A percentile compares a stretch with the other conserved stretches of the same genome.
Evolutionary conservation across 306 rosid species (phyloP).

Genomic region (Pyrus bretschneideri): DNA sequence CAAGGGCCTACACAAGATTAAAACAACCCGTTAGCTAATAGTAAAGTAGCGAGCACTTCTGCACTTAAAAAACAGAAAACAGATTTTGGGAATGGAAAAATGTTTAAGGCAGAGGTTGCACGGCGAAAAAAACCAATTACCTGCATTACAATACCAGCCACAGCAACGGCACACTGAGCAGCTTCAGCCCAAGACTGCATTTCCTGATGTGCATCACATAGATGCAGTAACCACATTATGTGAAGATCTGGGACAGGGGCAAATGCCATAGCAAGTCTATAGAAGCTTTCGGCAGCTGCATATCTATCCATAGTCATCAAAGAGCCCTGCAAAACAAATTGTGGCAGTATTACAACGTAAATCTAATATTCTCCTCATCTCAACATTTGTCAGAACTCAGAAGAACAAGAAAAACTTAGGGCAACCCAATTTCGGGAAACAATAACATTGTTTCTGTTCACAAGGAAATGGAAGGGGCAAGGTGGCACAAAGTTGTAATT

Average conservation of each 20-base stretch:
- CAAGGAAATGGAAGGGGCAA: background rate
- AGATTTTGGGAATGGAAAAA: background rate
- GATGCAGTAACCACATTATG: slow-evolving; percentile 98
- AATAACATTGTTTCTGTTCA: background rate
- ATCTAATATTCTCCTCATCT: slow-evolving; percentile 3
- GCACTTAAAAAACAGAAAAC: background rate
- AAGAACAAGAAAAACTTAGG: background rate
- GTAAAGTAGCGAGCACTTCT: background rate
- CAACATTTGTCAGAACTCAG: background rate
- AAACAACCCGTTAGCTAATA: background rate
- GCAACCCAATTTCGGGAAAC: background rate
- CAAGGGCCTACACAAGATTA: slow-evolving; percentile 69
- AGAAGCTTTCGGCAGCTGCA: slow-evolving; percentile 91
- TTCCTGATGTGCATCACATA: slow-evolving; percentile 98
- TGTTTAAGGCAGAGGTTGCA: background rate
- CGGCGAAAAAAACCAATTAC: slow-evolving; percentile 25
- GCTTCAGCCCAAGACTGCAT: slow-evolving; percentile 99
- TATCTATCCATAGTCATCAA: slow-evolving; percentile 91
- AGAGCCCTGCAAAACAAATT: slow-evolving; percentile 51
- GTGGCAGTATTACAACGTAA: background rate
- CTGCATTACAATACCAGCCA: slow-evolving; percentile 99
- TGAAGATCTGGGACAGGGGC: slow-evolving; percentile 99
- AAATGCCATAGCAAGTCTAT: slow-evolving; percentile 93
- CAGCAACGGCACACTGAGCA: slow-evolving; percentile 98
- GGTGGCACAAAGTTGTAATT: background rate